These are phyloP conservation scores for Cryptococcus wingfieldii DNA, from an alignment of 1,284 basidiomycete genomes.

Conservation along the genomic window DNA sequence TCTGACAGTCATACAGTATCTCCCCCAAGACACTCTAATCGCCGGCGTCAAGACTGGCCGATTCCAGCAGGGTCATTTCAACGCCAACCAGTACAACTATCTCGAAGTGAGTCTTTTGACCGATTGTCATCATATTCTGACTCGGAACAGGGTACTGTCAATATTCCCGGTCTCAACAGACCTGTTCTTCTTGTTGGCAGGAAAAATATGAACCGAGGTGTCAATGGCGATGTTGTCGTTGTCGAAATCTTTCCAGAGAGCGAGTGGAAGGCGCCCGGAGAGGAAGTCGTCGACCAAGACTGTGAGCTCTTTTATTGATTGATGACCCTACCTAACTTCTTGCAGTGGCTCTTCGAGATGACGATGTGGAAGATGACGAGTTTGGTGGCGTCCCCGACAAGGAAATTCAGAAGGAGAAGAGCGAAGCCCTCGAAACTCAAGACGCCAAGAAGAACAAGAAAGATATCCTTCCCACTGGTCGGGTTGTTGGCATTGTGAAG, in stretches of 20 bases:
- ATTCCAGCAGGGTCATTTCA: slow-evolving; percentile 89
- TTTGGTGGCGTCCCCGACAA: slow-evolving; percentile 50
- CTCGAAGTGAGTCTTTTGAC: slow-evolving; percentile 58
- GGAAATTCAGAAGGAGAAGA: slow-evolving; percentile 30
- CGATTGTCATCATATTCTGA: neutral
- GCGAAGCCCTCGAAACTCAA: slow-evolving; percentile 40
- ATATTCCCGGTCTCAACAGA: slow-evolving; percentile 66
- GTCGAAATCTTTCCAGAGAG: slow-evolving; percentile 81
- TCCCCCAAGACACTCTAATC: slow-evolving; percentile 66
- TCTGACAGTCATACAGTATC: slow-evolving; percentile 59
- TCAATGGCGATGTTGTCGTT: slow-evolving; percentile 89
- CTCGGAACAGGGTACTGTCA: slow-evolving; percentile 71
- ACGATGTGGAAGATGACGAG: slow-evolving; percentile 72
- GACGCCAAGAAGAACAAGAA: slow-evolving; percentile 48
- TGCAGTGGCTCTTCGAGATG: slow-evolving; percentile 77
- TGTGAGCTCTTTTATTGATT: slow-evolving; percentile 51
- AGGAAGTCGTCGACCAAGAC: slow-evolving; percentile 92
- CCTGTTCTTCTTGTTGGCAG: slow-evolving; percentile 82
- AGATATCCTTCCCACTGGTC: slow-evolving; percentile 73
- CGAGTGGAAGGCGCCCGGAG: slow-evolving; percentile 89
- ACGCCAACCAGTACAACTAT: slow-evolving; percentile 93
- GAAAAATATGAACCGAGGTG: slow-evolving; percentile 91
- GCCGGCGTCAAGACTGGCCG: slow-evolving; percentile 82
- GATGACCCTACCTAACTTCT: neutral
- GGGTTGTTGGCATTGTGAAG: slow-evolving; percentile 86